phyloP scores from a whole-genome alignment of 1,284 basidiomycete species.

The Pisolithus thermaeus region DNA sequence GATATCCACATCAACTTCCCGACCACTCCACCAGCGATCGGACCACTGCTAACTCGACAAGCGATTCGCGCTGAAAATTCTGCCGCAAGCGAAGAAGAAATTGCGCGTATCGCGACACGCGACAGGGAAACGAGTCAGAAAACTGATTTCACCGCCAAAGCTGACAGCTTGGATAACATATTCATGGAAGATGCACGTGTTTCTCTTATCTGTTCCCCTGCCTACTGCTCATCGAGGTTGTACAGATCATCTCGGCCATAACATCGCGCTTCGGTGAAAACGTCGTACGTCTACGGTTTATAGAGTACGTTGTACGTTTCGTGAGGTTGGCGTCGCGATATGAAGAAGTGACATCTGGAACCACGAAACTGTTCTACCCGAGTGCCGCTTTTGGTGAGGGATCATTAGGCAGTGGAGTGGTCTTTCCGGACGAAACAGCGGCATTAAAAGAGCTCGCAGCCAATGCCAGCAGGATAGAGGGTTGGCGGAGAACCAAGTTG shows the following conservation, averaged over 20 bases:
- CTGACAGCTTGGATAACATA: slow-evolving; percentile 69
- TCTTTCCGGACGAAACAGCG: slow-evolving; percentile 59
- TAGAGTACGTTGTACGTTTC: slow-evolving; percentile 73
- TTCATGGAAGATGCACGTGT: slow-evolving; percentile 88
- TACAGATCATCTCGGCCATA: slow-evolving; percentile 64
- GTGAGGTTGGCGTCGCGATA: slow-evolving; percentile 72
- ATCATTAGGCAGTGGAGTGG: slow-evolving; percentile 60
- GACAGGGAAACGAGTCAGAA: slow-evolving; percentile 35
- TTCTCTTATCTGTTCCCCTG: slow-evolving; percentile 21
- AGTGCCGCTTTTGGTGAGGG: slow-evolving; percentile 39
- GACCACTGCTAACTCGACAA: slow-evolving; percentile 46
- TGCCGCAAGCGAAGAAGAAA: slow-evolving; percentile 56
- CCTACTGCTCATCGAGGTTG: neutral
- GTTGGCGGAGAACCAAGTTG: slow-evolving; percentile 65
- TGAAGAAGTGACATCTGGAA: slow-evolving; percentile 66
- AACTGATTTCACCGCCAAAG: slow-evolving; percentile 48
- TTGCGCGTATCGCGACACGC: slow-evolving; percentile 36
- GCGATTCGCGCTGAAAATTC: slow-evolving; percentile 60
- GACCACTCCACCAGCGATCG: slow-evolving; percentile 34
- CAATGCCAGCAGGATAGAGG: slow-evolving; percentile 75
- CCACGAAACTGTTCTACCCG: slow-evolving; percentile 62
- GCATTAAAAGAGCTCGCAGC: slow-evolving; percentile 56
- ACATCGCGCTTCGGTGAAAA: slow-evolving; percentile 73
- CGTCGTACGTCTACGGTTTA: slow-evolving; percentile 71
- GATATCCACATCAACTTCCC: slow-evolving; percentile 67